Evolutionary conservation across 805 yeast species (phyloP).

Genomic region (Candida qinlingensis): DNA sequence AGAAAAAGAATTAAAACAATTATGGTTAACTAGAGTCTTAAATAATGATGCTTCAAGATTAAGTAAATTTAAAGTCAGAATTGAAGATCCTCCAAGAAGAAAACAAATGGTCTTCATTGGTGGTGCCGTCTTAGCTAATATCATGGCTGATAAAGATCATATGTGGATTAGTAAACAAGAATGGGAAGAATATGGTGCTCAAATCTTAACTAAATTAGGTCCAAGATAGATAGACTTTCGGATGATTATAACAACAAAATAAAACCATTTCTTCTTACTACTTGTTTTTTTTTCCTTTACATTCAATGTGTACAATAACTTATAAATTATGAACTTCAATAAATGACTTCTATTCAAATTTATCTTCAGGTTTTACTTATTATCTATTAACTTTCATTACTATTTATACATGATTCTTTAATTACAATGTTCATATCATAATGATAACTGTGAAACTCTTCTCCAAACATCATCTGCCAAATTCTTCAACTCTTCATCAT

Average conservation of each 20-base stretch:
- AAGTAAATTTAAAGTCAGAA: slow-evolving; percentile 89
- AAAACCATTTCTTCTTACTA: background rate
- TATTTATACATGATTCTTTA: background rate
- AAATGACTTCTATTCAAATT: background rate
- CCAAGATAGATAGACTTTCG: slow-evolving; percentile 52
- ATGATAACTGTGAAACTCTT: slow-evolving; percentile 29
- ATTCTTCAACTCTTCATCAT: slow-evolving; percentile 39
- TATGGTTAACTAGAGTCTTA: slow-evolving; percentile 87
- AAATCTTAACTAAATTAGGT: slow-evolving; percentile 81
- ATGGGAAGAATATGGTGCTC: slow-evolving; percentile 96
- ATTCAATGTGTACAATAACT: too few species aligned
- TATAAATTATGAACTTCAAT: background rate
- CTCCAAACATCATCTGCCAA: slow-evolving; percentile 56
- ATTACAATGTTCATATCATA: background rate
- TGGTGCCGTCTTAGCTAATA: slow-evolving; percentile 95
- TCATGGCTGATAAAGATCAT: slow-evolving; percentile 97
- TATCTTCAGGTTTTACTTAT: too few species aligned
- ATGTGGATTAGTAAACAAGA: slow-evolving; percentile 96
- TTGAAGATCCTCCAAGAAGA: slow-evolving; percentile 98
- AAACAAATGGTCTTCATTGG: slow-evolving; percentile 98
- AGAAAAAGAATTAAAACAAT: slow-evolving; percentile 93
- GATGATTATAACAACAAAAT: background rate
- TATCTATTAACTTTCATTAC: background rate
- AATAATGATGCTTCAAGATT: slow-evolving; percentile 83
- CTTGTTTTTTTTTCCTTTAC: too few species aligned